Base-by-base conservation (phyloP, 2,329 filamentous ascomycete species). In the Monosporascus sp. region DNA sequence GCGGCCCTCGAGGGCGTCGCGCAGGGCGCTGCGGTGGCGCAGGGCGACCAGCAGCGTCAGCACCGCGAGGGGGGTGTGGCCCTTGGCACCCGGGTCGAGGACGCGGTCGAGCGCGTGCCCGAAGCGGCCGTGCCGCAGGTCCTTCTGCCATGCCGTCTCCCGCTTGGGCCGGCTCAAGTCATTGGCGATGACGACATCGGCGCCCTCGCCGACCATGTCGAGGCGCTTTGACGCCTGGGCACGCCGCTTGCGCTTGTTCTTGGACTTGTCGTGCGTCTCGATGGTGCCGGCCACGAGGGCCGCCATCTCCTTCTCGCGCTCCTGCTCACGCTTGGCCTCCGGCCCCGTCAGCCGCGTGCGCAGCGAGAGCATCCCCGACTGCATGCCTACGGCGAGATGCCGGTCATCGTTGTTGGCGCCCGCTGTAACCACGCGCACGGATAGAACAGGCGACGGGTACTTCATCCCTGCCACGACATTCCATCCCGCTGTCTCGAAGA, bases 391-490 rank as follows among this genome's bases (percentile, higher is more conserved):
- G 5, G 89, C 91, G 50, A 99, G 82, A 71, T 99, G 94, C 60
- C 91, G 90, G 73, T 99, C 94, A 63, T 92, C 88, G 49, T 82
- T 80, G 51, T 82, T 81, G 14, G 77, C 68, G n/a, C 85, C 85
- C 8, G 83, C 78, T 14, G 81, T 78, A 58, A 97, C 83, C 44
- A 96, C 87, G 55, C 81, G 83, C 54, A 97, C 80, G 9, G 90
- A 89, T 14, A 99, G 82, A 53, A 99, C 88, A 1, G 94, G 94
- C 2, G 90, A 89, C 5, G 90, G 87, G 71, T 97, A 99, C 73
- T 97, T 99, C 55, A 88, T 84, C 49, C 90, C 93, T 39, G 90
- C 88, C n/a, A 97, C 92, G 7, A 97, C 89, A 67, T 97, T 96
- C 94, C 94, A 99, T 49, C 84, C 87, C 1, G 85, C 86, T 1